Percentiles rank a stretch among this genome's conserved stretches.
phyloP scores from a whole-genome alignment of 1,139 yeast species.

The Diutina siamensis region DNA sequence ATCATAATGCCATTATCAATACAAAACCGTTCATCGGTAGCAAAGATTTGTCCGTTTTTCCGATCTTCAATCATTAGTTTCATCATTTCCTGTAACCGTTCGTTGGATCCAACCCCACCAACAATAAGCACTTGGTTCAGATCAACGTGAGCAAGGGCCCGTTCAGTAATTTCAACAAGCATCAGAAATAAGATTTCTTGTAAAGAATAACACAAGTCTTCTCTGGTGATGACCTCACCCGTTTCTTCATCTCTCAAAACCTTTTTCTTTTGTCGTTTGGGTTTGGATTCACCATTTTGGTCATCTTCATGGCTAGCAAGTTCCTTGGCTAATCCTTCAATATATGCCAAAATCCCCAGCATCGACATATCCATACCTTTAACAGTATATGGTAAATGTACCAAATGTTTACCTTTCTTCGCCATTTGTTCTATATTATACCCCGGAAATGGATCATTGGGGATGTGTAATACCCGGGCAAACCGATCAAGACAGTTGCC shows the following conservation, averaged over 20 bases:
- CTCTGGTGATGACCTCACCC: conserved; percentile 54
- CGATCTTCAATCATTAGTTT: conserved; percentile 82
- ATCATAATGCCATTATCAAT: conserved; percentile 98
- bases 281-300: conserved; percentile 21
- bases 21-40: conserved; percentile 95
- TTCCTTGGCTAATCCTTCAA: conserved; percentile 72
- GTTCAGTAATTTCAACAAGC: conserved; percentile 95
- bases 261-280: conserved; percentile 19
- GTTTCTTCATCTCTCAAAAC: conserved; percentile 35
- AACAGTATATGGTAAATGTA: conserved; percentile 84
- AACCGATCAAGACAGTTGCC: conserved; percentile 95
- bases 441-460: conserved; percentile 96
- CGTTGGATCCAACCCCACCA: conserved; percentile 96
- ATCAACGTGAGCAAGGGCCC: conserved; percentile 97
- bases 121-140: conserved; percentile 84
- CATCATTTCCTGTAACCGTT: conserved; percentile 93
- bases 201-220: conserved; percentile 83
- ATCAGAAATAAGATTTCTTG: conserved; percentile 90
- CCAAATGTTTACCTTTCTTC: conserved; percentile 54
- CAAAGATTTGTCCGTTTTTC: conserved; percentile 67
- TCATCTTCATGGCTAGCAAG: conserved; percentile 21
- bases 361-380: conserved; percentile 97
- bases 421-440: conserved; percentile 95
- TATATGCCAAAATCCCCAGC: conserved; percentile 85
- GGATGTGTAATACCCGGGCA: conserved; percentile 78